Percentiles rank a stretch among this genome's conserved stretches.
Conservation (phyloP, 2,329 filamentous ascomycete genomes). For the Didymella keratinophila region DNA sequence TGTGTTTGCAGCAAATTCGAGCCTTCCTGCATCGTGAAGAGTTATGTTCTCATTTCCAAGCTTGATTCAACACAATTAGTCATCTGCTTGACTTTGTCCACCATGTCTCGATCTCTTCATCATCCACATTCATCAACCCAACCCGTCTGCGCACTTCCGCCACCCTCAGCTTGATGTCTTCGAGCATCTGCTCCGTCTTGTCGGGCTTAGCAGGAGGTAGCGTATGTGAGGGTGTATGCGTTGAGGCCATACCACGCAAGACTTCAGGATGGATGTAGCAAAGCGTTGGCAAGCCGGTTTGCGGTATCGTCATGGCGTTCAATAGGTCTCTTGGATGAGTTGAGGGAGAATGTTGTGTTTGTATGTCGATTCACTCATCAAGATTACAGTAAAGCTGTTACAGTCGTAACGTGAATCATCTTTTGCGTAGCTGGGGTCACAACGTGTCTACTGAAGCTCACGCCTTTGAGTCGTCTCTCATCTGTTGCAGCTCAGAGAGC, state of each 20-base stretch:
- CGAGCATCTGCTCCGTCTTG: background rate
- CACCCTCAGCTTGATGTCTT: background rate
- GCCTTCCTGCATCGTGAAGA: no score
- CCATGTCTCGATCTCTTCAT: slow-evolving; percentile 5
- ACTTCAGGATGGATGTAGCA: slow-evolving; percentile 1
- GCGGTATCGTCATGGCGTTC: background rate
- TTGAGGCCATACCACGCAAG: slow-evolving; percentile 3
- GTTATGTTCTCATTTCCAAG: background rate
- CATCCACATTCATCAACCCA: background rate
- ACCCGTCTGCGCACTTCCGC: background rate
- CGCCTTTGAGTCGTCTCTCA: slow-evolving; percentile 46
- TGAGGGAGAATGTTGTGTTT: background rate
- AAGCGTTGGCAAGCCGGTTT: slow-evolving; percentile 1
- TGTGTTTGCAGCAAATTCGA: background rate
- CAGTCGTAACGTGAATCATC: no score
- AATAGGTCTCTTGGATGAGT: no score
- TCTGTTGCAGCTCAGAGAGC: slow-evolving; percentile 52
- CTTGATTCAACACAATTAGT: background rate
- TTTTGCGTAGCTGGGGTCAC: background rate
- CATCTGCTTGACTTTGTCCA: background rate
- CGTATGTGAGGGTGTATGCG: background rate
- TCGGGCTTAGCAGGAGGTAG: background rate
- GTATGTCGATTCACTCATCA: background rate
- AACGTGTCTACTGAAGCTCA: slow-evolving; percentile 2
- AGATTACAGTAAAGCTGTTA: no score